Evolutionary conservation across 2,329 filamentous ascomycete genomes (phyloP).

Genomic region (Graphilbum ipis-grandicollis): DNA sequence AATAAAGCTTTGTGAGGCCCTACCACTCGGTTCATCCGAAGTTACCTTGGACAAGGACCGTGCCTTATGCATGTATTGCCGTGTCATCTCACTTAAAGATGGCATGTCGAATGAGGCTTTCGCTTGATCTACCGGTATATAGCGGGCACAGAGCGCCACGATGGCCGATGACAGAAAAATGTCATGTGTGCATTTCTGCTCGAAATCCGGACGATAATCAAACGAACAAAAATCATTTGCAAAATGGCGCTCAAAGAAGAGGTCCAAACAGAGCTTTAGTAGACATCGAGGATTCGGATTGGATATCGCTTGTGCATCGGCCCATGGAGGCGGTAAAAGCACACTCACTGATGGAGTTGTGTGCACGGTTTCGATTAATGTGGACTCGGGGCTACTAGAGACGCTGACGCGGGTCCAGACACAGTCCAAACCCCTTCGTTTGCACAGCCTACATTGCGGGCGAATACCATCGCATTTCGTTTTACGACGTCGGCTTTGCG

Average conservation of each 20-base stretch:
- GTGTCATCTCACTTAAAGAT: not conserved
- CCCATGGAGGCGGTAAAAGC: not conserved
- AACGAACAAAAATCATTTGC: slow-evolving; percentile 10
- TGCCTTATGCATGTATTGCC: not conserved
- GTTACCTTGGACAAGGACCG: slow-evolving; percentile 3
- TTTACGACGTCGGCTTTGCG: slow-evolving; percentile 5
- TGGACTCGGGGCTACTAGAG: not conserved
- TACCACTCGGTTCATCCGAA: slow-evolving; percentile 7
- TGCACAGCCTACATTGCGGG: slow-evolving; percentile 1
- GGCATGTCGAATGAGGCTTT: slow-evolving; percentile 3
- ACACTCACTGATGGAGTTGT: not conserved
- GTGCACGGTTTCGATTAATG: not conserved
- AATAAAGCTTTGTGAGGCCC: no score
- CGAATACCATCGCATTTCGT: slow-evolving; percentile 6
- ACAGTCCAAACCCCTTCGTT: not conserved
- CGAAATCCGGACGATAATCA: slow-evolving; percentile 9
- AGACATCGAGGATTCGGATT: slow-evolving; percentile 1
- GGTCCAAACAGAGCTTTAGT: slow-evolving; percentile 2
- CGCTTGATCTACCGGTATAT: not conserved
- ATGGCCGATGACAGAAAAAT: slow-evolving; percentile 4
- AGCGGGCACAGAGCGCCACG: slow-evolving; percentile 6
- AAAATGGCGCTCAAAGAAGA: slow-evolving; percentile 11
- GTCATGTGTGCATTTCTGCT: slow-evolving; percentile 6
- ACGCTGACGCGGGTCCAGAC: not conserved
- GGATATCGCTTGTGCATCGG: not conserved